Base-by-base conservation (phyloP, 768 basidiomycete genomes). In the Leccinum barrowsii region DNA sequence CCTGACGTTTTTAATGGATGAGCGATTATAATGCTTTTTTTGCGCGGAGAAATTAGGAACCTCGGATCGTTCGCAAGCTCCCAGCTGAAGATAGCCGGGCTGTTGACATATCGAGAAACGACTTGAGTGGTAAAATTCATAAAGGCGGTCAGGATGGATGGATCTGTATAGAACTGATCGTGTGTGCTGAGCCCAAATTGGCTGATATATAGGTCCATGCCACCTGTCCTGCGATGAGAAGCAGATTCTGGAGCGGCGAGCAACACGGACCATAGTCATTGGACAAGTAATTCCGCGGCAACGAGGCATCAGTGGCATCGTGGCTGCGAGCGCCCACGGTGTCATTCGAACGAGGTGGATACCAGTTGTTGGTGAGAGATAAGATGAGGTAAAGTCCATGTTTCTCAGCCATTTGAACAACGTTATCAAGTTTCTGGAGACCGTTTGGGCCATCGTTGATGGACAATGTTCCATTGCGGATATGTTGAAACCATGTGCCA, bases 41-140 rank as follows among this genome's bases (percentile, higher is more conserved):
- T 7, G 34, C 10, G 34, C 3, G 12, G 7, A 46, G 11, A 44
- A 24, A n/a, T 40, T 5, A 34, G 60, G 53, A 55, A 85, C 82
- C 84, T 81, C 8, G 85, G 77, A 63, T 88, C 86, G 66, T 88
- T 88, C 19, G 84, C 86, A 61, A 86, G 62, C 66, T 88, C 86
- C 82, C 83, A 85, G 54, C 40, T 65, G 59, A 87, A 77, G 54
- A 87, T 65, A n/a, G 77, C 71, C 3, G 85, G 70, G 53, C 76
- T 78, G 52, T 84, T 77, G 15, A 74, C 74, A 62, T 86, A 86
- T 52, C 86, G 83, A 17, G 77, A 72, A 10, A 84, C 82, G 21
- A 88, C 65, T 40, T 80, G 76, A 8, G 73, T 74, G 7, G 83
- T 82, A 58, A 83, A 87, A 60, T 87, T 83, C 74, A 77, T 74